phyloP scores from a whole-genome alignment of 257 asterid species.

The Solanum pennellii region DNA sequence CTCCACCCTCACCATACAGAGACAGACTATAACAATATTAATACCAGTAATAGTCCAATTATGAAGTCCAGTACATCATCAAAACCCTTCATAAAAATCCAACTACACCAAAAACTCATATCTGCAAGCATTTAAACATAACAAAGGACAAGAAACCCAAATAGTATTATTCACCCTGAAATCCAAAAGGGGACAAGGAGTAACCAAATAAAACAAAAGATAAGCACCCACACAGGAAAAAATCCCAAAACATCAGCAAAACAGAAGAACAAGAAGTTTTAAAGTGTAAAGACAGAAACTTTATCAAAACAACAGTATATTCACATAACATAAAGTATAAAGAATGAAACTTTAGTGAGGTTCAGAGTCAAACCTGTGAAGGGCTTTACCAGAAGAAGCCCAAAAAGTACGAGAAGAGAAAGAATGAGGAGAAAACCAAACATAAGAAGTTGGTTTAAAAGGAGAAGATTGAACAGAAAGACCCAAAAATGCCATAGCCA shows the following conservation, averaged over 20 bases:
- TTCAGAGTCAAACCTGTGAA: slow-evolving; percentile 39
- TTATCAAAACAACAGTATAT: not conserved
- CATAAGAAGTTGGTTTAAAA: slow-evolving; percentile 31
- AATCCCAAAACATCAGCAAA: not conserved
- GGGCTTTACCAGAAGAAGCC: slow-evolving; percentile 26
- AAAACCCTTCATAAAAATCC: not conserved
- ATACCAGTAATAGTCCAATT: not conserved
- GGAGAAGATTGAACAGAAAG: slow-evolving; percentile 48
- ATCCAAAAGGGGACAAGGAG: not conserved
- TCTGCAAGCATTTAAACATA: not conserved
- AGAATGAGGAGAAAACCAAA: slow-evolving; percentile 45
- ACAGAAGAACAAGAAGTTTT: not conserved
- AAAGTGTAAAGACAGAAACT: not conserved
- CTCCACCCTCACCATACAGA: not conserved
- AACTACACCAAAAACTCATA: not conserved
- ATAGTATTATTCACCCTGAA: not conserved
- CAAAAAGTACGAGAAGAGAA: slow-evolving; percentile 24
- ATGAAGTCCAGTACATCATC: not conserved
- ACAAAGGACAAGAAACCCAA: not conserved
- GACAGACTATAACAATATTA: not conserved
- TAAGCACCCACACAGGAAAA: not conserved
- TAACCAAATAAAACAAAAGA: not conserved
- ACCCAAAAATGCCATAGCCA: slow-evolving; percentile 76
- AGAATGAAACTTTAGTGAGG: not conserved
- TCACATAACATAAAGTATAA: not conserved